Base-by-base conservation (phyloP, 257 asterid species). In the Eustoma russellianum region DNA sequence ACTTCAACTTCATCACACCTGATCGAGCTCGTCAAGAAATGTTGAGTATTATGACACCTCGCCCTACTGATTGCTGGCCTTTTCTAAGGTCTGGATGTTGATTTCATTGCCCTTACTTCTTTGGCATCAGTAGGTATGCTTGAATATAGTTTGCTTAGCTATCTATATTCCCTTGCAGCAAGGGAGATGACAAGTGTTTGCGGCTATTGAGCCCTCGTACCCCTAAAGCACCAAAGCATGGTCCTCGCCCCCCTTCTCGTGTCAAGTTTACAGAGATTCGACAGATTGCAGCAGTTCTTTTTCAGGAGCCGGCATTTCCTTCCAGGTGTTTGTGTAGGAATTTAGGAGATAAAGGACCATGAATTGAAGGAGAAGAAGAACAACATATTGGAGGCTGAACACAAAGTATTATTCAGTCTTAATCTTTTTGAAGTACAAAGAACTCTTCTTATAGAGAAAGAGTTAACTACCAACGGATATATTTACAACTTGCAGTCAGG, bases 141-240 rank as follows among this genome's bases (percentile, higher is more conserved):
- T 5, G 15, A 17, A 10, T 17, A 7, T 50, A 4, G 35, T 45
- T 17, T 13, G 61, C 50, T 61, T 11, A 43, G 44, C 5, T 13
- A 17, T 34, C 13, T 6, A 38, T 16, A n/a, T 55, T 41, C 41
- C 24, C 55, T 50, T 77, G 83, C 88, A 84, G 97, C 71, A 83
- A 46, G 77, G 68, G 73, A 62, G 68, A 77, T 35, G 90, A 76
- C 55, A 79, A 70, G 66, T 70, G 70, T n/a, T 11, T 63, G 51
- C 28, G 63, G 59, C 56, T 77, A 9, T 65, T 53, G 4, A 75
- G 94, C 52, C 98, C 97, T 15, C 87, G 75, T 63, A 79, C 97
- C 33, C 98, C 95, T 1, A 85, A 81, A 78, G 97, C 97, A 55
- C 98, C 98, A 8, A 85, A 59, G 75, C 98, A 88, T 34, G 94